phyloP scores from a whole-genome alignment of 306 rosid genomes.

The Comarum palustre region DNA sequence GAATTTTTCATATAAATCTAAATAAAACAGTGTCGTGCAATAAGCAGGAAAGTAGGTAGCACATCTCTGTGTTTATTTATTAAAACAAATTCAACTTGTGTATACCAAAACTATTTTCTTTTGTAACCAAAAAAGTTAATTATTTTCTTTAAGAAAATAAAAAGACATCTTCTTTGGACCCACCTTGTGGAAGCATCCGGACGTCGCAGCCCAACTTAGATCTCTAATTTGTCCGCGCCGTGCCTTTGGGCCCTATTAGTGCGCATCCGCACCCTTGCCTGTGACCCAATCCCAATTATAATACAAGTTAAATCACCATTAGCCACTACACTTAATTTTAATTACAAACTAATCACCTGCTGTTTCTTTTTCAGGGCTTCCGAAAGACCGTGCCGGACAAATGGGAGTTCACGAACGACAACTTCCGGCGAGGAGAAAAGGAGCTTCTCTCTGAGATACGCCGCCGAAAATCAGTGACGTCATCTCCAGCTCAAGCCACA shows the following conservation, averaged over 20 bases:
- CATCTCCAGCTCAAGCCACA: not conserved
- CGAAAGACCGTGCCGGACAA: constrained; percentile 81
- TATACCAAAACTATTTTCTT: not conserved
- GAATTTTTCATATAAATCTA: not conserved
- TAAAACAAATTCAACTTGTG: not conserved
- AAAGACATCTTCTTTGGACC: not conserved
- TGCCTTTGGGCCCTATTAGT: not conserved
- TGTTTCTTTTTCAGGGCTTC: constrained; percentile 55
- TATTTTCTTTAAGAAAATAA: not conserved
- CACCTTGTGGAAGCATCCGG: not conserved
- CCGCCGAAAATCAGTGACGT: constrained; percentile 55
- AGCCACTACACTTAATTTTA: not conserved
- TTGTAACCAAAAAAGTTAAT: too few relatives aligned
- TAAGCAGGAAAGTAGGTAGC: not conserved
- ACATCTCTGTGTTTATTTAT: not conserved
- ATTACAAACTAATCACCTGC: not conserved
- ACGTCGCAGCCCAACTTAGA: not conserved
- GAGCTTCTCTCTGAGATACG: constrained; percentile 63
- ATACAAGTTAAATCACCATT: not conserved
- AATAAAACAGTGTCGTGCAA: not conserved
- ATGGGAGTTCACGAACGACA: constrained; percentile 93
- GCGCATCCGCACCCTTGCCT: not conserved
- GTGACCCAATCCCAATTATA: not conserved
- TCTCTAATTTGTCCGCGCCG: not conserved
- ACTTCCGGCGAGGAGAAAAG: constrained; percentile 64